These are phyloP conservation scores for Leucaena leucocephala DNA, from an alignment of 306 rosid species.

Conservation along the genomic window DNA sequence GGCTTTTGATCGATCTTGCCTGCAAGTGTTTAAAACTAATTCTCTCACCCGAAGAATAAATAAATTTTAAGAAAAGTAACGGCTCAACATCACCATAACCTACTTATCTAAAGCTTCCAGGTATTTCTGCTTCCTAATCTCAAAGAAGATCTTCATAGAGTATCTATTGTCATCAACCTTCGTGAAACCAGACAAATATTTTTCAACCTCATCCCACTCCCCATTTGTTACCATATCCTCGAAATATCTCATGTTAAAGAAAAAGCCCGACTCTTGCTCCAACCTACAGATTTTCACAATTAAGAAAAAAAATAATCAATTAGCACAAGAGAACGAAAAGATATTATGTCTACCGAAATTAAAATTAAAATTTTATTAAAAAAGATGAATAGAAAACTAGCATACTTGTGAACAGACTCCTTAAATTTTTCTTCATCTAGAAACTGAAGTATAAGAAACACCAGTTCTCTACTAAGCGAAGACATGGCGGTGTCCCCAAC, in stretches of 20 bases:
- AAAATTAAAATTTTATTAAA: background rate
- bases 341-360: too few species aligned
- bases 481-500: conserved; percentile 66
- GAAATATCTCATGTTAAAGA: conserved; percentile 93
- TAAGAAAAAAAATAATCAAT: conserved; percentile 34
- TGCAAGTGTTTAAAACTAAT: conserved; percentile 45
- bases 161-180: conserved; percentile 98
- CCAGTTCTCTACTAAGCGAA: conserved; percentile 98
- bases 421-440: conserved; percentile 98
- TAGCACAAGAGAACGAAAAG: background rate
- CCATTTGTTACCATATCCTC: conserved; percentile 98
- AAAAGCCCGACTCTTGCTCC: conserved; percentile 99
- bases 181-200: conserved; percentile 94
- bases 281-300: conserved; percentile 65
- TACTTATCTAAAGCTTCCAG: conserved; percentile 97
- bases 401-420: conserved; percentile 94
- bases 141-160: conserved; percentile 99
- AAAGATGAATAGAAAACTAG: background rate
- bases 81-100: conserved; percentile 36
- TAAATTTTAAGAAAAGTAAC: conserved; percentile 28
- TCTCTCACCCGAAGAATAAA: conserved; percentile 24
- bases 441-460: conserved; percentile 99
- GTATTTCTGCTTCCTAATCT: conserved; percentile 97
- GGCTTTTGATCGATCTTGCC: conserved; percentile 93
- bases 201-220: conserved; percentile 99